Evolutionary conservation across 1,139 yeast genomes (phyloP), one percentile per base, ranked within the genome.

Genomic region (Geotrichum australiense): DNA sequence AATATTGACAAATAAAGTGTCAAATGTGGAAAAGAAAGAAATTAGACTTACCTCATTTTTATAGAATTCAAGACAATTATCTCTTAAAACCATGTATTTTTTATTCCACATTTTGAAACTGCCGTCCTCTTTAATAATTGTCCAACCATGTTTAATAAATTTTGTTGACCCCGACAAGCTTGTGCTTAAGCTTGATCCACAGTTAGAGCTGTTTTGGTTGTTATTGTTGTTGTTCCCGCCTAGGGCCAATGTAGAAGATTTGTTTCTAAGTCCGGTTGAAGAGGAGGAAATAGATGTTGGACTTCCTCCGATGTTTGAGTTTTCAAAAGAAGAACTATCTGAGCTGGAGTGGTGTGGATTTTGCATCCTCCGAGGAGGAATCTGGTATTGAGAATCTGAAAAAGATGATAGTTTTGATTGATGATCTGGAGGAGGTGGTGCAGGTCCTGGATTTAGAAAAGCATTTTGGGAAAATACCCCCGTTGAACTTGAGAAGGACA

Each of bases 81-180:
- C 96, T 53, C 76, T 76, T 41, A 91, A 68, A 10, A 84, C 80
- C 66, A 89, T 69, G 59, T 70, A 89, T 53, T 94, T 74, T 58
- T 87, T 87, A 47, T 89, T 87, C 97, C 97, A 91, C 53, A 94
- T 69, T 50, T 85, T 74, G 39, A 68, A 64, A 15, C 63, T 51
- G 18, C 96, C 95, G 54, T 89, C 97, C 54, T 89, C 97, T 60
- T 86, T 87, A 43, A 86, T 79, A 43, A 85, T 84, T 20, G 85
- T 89, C 94, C 96, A 89, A 0, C 97, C 96, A 43, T 69, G 70
- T 44, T 58, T 61, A 36, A 57, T 49, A 25, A 47, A 40, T 21
- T 43, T 31, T 8, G 46, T 49, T 15, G 35, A 31, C 10, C 35
- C 35, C 4, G 35, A 6, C n/a, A n/a, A n/a, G n/a, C n/a, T n/a